Percentiles rank a stretch among this genome's conserved stretches.
Evolutionary conservation across 129 eudicot genomes (phyloP).

Genomic region (Escallonia herrerae): DNA sequence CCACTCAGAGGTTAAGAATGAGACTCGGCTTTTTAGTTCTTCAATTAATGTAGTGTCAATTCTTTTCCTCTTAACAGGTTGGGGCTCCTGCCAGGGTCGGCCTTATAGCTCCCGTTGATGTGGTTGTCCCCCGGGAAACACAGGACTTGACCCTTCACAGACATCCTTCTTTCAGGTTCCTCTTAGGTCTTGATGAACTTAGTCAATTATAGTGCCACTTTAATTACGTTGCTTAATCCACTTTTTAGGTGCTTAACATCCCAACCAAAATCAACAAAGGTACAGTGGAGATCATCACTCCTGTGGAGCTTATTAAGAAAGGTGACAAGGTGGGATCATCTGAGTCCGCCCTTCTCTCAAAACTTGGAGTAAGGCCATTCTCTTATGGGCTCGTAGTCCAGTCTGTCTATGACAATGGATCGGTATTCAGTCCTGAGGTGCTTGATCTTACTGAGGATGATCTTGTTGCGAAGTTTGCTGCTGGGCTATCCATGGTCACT

Average conservation of each 20-base stretch:
- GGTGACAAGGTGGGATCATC: conserved; percentile 77
- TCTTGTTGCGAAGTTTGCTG: conserved; percentile 34
- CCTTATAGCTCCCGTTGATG: conserved; percentile 55
- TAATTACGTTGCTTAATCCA: neutral
- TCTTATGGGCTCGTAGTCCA: conserved; percentile 44
- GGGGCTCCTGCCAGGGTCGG: conserved; percentile 78
- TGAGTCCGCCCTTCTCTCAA: conserved; percentile 55
- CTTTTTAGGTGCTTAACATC: conserved; percentile 55
- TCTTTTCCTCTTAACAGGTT: conserved; percentile 27
- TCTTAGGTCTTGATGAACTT: neutral
- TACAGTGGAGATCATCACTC: conserved; percentile 57
- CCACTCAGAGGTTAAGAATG: too few relatives aligned
- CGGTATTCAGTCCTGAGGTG: conserved; percentile 51
- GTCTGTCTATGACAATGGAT: conserved; percentile 38
- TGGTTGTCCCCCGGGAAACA: conserved; percentile 70
- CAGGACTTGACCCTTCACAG: conserved; percentile 65
- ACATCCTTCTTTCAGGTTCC: conserved; percentile 65
- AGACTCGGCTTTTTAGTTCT: too few relatives aligned
- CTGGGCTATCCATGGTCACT: conserved; percentile 25
- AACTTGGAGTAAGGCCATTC: conserved; percentile 54
- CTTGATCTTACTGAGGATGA: conserved; percentile 52
- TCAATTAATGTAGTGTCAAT: too few relatives aligned
- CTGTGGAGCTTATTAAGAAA: conserved; percentile 55
- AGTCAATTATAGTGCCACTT: neutral
- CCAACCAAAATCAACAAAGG: conserved; percentile 80